Base-by-base conservation (phyloP, 805 yeast genomes). In the Yarrowia sp. region DNA sequence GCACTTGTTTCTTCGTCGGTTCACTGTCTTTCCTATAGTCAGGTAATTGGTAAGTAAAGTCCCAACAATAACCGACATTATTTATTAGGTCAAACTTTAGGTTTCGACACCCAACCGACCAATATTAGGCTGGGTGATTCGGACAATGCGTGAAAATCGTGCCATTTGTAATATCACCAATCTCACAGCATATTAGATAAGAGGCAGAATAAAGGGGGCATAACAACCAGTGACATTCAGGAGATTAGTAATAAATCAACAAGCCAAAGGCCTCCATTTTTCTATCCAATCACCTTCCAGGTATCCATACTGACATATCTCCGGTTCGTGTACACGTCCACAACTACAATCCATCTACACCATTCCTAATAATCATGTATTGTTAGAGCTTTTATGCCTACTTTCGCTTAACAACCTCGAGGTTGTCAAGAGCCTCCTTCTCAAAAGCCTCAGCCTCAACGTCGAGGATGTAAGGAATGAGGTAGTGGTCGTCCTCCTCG, bases 361-460 rank as follows among this genome's bases (percentile, higher is more conserved):
- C 2, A 30, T 34, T 19, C 64, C 64, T 17, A 38, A 58, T 58
- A 58, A 58, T 30, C 60, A 58, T 58, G 58, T 67, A 40, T 65
- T 67, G 60, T 42, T 46, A 67, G 69, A 65, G 58, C 64, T 58
- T 42, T 58, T 58, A 33, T 58, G 64, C 64, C 50, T 58, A 58
- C 47, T 42, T 52, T 72, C 73, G 63, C 74, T 68, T 52, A 9
- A 55, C 74, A 69, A 82, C 80, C 68, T 74, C 81, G 73, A 91
- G 83, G 84, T 91, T 89, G 84, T 95, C 97, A 76, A 95, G 87
- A 76, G 89, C 95, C 70, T 84, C 87, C 82, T 89, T 92, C 84
- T 95, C 99, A 71, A 85, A 83, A 61, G 87, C 89, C 80, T 91
- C 98, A 74, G 91, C 91, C 83, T 95, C 98, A 70, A 94, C 96